Base-by-base conservation (phyloP, 768 basidiomycete species). In the Termitomyces sp. region DNA sequence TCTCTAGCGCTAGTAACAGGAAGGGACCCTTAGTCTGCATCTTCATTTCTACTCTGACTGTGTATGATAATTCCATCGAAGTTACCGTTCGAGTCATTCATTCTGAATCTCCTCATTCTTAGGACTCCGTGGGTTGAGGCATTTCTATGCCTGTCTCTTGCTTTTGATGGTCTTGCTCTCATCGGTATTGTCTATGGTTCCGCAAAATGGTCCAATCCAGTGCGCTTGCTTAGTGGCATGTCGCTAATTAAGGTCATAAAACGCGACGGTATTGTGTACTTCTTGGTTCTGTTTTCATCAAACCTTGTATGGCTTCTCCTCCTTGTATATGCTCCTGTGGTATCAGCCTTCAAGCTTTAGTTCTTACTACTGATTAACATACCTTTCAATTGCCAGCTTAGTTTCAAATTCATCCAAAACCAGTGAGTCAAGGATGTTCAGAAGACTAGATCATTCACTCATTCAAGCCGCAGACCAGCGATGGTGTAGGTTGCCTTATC, bases 261-360 rank as follows among this genome's bases (percentile, higher is more conserved):
- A 33, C 59, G 62, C 2, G 65, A 66, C n/a, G 65, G 65, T 1
- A 36, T 62, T 5, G 13, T 66, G 10, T 66, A 64, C 32, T 66
- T 66, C 51, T 60, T 64, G 10, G 61, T 64, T 16, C 57, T 66
- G 8, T 66, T 66, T 22, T 64, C 65, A 0, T 64, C 63, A 9
- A 66, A 66, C 39, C 57, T 64, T 30, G 50, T 62, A 2, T 66
- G 65, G 65, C 58, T 64, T n/a, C 54, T 64, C 2, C 57, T 64
- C 16, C 20, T 61, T 0, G 45, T 66, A 9, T 44, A 64, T 26
- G 63, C 59, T 34, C 64, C 55, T 8, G 63, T 62, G 27, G 45
- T n/a, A n/a, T n/a, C n/a, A n/a, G n/a, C n/a, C n/a, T n/a, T n/a
- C 18, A n/a, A 6, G 5, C 18, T 7, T 39, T 7, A 1, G 16